phyloP scores from a whole-genome alignment of 1,139 yeast genomes.

The Magnusiomyces ingens region DNA sequence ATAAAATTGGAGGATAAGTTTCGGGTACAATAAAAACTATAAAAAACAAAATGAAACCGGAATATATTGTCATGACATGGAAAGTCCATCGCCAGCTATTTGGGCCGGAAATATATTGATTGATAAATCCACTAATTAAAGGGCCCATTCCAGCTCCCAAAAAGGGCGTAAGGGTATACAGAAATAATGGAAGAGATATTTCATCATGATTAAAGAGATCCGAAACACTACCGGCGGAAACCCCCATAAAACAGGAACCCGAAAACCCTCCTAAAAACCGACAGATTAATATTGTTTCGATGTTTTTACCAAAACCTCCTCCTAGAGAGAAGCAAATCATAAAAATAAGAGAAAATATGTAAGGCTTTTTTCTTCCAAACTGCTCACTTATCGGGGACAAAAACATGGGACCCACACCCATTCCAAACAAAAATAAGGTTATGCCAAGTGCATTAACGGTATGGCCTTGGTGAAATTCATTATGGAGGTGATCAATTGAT shows the following conservation, averaged over 20 bases:
- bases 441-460: conserved; percentile 45
- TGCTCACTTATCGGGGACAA: conserved; percentile 80
- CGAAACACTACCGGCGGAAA: conserved; percentile 77
- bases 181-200: conserved; percentile 62
- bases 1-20: conserved; percentile 41
- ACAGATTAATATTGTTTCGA: conserved; percentile 65
- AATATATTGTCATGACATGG: conserved; percentile 49
- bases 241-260: conserved; percentile 77
- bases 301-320: conserved; percentile 62
- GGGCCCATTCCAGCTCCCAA: conserved; percentile 76
- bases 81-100: conserved; percentile 55
- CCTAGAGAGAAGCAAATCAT: conserved; percentile 60
- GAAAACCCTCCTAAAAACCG: conserved; percentile 70
- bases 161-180: conserved; percentile 60
- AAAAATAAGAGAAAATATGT: conserved; percentile 49
- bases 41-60: conserved; percentile 32
- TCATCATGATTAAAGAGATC: conserved; percentile 56
- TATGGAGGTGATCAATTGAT: too few relatives aligned
- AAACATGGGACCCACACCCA: conserved; percentile 73
- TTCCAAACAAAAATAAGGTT: conserved; percentile 69
- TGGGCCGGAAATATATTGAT: conserved; percentile 33
- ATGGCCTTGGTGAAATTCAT: conserved; percentile 22
- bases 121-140: conserved; percentile 37
- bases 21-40: conserved; percentile 39
- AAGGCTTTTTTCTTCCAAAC: conserved; percentile 59